Percentiles rank a stretch among this genome's conserved stretches.
These are phyloP conservation scores for Verbascum thapsus DNA, from an alignment of 257 asterid species.

Conservation along the genomic window DNA sequence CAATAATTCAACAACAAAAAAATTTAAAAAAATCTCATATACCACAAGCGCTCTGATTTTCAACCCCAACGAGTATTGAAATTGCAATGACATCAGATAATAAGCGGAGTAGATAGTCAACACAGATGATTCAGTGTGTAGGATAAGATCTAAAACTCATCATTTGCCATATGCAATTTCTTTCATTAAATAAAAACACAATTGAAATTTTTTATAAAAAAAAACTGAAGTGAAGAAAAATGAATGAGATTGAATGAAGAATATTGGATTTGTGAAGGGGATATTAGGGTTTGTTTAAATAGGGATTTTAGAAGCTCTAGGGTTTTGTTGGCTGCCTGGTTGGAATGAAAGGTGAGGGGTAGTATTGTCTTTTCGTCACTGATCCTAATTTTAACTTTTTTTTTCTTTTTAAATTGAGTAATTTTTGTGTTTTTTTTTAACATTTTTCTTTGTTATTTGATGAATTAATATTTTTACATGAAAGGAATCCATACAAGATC, in stretches of 20 bases:
- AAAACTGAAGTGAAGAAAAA: background rate
- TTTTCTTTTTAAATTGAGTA: too few relatives aligned
- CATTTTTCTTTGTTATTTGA: too few relatives aligned
- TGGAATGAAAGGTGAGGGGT: background rate
- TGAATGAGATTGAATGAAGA: background rate
- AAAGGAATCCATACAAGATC: too few relatives aligned
- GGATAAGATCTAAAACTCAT: conserved; percentile 44
- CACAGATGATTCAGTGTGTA: conserved; percentile 47
- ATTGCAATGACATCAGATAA: conserved; percentile 51
- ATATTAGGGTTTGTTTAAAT: conserved; percentile 16
- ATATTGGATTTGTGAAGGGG: background rate
- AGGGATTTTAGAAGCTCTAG: conserved; percentile 4
- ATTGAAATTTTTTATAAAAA: too few relatives aligned
- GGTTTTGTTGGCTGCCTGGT: too few relatives aligned
- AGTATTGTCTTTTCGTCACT: too few relatives aligned
- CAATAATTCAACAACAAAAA: background rate
- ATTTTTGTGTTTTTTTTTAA: background rate
- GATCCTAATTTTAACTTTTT: background rate
- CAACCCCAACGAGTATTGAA: background rate
- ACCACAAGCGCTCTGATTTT: too few relatives aligned
- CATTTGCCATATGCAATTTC: conserved; percentile 38
- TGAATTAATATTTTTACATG: too few relatives aligned
- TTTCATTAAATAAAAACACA: background rate
- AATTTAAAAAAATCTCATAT: too few relatives aligned
- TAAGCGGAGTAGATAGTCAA: conserved; percentile 57